Conservation (phyloP, 805 yeast genomes). For the Schwanniomyces occidentalis region DNA sequence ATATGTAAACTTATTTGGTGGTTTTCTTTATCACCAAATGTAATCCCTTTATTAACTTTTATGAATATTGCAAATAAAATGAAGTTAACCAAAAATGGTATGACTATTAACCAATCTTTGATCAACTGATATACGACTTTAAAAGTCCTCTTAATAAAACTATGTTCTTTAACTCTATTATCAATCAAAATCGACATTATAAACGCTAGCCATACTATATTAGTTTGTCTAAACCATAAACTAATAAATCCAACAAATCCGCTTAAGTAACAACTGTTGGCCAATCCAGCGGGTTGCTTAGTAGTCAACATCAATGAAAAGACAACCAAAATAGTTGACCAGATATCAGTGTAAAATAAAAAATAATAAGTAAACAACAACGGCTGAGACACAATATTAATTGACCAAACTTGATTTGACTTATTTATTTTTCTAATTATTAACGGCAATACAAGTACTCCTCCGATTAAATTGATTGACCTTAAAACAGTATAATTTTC, state of each 20-base stretch:
- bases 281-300: constrained; percentile 17
- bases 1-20: constrained; percentile 72
- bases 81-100: constrained; percentile 58
- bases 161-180: constrained; percentile 27
- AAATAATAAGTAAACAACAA: constrained; percentile 70
- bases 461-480: constrained; percentile 66
- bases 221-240: constrained; percentile 84
- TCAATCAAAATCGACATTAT: constrained; percentile 57
- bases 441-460: constrained; percentile 52
- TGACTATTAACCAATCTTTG: constrained; percentile 19
- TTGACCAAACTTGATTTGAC: constrained; percentile 22
- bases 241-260: constrained; percentile 62
- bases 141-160: constrained; percentile 8
- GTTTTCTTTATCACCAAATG: constrained; percentile 89
- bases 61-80: constrained; percentile 58
- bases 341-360: constrained; percentile 88
- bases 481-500: constrained; percentile 23
- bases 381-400: constrained; percentile 55
- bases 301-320: constrained; percentile 52
- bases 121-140: constrained; percentile 15
- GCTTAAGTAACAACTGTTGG: constrained; percentile 34
- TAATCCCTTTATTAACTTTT: constrained; percentile 72
- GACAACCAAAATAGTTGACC: constrained; percentile 77
- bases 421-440: constrained; percentile 25
- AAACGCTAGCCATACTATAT: constrained; percentile 80